Evolutionary conservation across 257 asterid species (phyloP).

Genomic region (Salvia miltiorrhiza): DNA sequence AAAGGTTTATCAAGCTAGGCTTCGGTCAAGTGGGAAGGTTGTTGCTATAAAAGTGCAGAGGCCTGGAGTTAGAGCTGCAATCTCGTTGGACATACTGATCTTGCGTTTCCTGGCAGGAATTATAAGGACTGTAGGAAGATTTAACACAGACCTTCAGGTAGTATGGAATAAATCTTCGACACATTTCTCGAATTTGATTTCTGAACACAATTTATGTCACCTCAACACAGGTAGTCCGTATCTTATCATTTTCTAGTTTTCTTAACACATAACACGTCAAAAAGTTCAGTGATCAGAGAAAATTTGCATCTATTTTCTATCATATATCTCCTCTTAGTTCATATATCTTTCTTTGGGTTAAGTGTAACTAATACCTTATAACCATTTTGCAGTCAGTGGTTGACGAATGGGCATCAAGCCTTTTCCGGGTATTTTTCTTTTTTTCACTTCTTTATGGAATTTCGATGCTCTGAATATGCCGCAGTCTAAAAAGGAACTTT

Average conservation of each 20-base stretch:
- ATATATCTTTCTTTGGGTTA: background rate
- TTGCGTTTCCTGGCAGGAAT: slow-evolving; percentile 81
- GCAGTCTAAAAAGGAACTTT: slow-evolving; percentile 18
- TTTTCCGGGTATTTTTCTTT: slow-evolving; percentile 76
- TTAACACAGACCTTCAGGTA: slow-evolving; percentile 96
- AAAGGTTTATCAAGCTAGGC: slow-evolving; percentile 98
- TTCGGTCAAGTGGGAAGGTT: slow-evolving; percentile 63
- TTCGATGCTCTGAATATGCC: slow-evolving; percentile 12
- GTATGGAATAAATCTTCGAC: slow-evolving; percentile 17
- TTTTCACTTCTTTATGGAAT: slow-evolving; percentile 24
- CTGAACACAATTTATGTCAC: background rate
- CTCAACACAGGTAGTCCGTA: background rate
- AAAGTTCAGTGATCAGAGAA: background rate
- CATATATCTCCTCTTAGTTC: slow-evolving; percentile 1
- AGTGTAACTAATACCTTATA: slow-evolving; percentile 25
- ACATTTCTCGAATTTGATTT: slow-evolving; percentile 1
- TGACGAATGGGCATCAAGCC: slow-evolving; percentile 99
- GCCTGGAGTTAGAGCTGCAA: slow-evolving; percentile 98
- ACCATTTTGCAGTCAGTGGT: slow-evolving; percentile 64
- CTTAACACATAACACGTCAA: slow-evolving; percentile 7
- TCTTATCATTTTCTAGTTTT: slow-evolving; percentile 7
- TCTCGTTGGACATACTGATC: slow-evolving; percentile 83
- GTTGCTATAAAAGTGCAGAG: slow-evolving; percentile 98
- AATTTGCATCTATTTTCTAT: background rate
- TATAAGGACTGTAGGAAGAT: slow-evolving; percentile 65